phyloP scores from a whole-genome alignment of 805 yeast genomes.

The Candida tallmaniae region DNA sequence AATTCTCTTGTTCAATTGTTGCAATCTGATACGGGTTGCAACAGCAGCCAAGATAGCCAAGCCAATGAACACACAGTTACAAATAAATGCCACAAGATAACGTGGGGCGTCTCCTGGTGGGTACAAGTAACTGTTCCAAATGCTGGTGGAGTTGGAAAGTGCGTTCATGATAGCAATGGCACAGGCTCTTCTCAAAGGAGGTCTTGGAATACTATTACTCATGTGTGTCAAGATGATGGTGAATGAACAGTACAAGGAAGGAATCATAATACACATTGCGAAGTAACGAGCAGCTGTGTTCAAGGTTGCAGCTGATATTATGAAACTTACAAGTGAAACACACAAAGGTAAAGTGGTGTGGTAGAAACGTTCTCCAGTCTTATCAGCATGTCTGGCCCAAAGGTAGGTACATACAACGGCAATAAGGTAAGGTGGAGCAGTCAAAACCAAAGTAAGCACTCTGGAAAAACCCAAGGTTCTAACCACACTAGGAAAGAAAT shows the following conservation, averaged over 20 bases:
- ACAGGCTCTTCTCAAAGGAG: conserved; percentile 56
- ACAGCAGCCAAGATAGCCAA: conserved; percentile 37
- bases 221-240: conserved; percentile 52
- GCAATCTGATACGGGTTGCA: conserved; percentile 34
- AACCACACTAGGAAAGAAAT: conserved; percentile 60
- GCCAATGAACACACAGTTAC: conserved; percentile 45
- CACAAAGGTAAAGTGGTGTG: conserved; percentile 43
- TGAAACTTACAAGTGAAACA: conserved; percentile 41
- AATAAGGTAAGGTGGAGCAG: conserved; percentile 55
- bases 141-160: conserved; percentile 51
- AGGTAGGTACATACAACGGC: conserved; percentile 48
- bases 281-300: conserved; percentile 56
- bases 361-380: conserved; percentile 50
- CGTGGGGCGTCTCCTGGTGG: conserved; percentile 43
- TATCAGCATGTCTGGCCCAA: conserved; percentile 55
- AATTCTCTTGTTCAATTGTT: conserved; percentile 37
- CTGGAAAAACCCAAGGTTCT: conserved; percentile 47
- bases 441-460: conserved; percentile 49
- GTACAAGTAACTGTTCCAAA: conserved; percentile 52
- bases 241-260: conserved; percentile 51
- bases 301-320: conserved; percentile 45
- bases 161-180: conserved; percentile 56
- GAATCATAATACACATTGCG: conserved; percentile 58
- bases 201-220: conserved; percentile 53
- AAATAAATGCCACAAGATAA: conserved; percentile 42